A percentile compares a stretch with the other conserved stretches of the same genome.
These are phyloP conservation scores for Fusarium sarcochroum DNA, from an alignment of 2,329 filamentous ascomycete species.

Conservation along the genomic window DNA sequence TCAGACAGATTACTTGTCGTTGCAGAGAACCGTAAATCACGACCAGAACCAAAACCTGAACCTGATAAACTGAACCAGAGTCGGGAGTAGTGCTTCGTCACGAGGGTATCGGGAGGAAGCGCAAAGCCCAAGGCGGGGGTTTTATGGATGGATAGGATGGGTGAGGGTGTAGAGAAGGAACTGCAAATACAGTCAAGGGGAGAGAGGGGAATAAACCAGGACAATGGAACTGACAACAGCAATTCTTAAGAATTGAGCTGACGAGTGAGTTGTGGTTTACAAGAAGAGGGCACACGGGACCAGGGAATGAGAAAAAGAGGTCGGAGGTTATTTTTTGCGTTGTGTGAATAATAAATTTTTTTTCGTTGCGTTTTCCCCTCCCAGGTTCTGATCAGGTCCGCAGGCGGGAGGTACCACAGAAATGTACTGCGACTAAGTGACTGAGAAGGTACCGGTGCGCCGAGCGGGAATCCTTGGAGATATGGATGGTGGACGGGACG, in stretches of 20 bases:
- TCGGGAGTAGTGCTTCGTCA: conserved; percentile 27
- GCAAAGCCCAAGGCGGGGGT: conserved; percentile 28
- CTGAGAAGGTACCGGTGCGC: conserved; percentile 40
- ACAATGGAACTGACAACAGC: conserved; percentile 40
- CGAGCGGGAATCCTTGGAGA: conserved; percentile 41
- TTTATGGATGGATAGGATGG: conserved; percentile 10
- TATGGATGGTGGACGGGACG: conserved; percentile 11
- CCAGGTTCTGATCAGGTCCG: conserved; percentile 20
- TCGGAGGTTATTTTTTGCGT: conserved; percentile 56
- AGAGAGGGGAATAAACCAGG: conserved; percentile 22
- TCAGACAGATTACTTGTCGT: conserved; percentile 29
- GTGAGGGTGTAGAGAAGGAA: conserved; percentile 11
- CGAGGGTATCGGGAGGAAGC: conserved; percentile 31
- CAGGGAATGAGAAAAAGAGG: conserved; percentile 47
- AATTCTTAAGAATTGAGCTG: conserved; percentile 52
- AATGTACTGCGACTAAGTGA: conserved; percentile 36
- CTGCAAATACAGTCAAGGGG: conserved; percentile 12
- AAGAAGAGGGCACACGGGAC: conserved; percentile 48
- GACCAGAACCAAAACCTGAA: conserved; percentile 13
- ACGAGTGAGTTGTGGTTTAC: conserved; percentile 48
- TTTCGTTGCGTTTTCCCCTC: conserved; percentile 52
- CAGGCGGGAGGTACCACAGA: conserved; percentile 23
- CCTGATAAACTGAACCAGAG: conserved; percentile 6
- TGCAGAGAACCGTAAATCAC: conserved; percentile 22
- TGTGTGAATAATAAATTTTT: conserved; percentile 61